Conservation (phyloP, 2,329 filamentous ascomycete species). For the Juglanconis juglandina region DNA sequence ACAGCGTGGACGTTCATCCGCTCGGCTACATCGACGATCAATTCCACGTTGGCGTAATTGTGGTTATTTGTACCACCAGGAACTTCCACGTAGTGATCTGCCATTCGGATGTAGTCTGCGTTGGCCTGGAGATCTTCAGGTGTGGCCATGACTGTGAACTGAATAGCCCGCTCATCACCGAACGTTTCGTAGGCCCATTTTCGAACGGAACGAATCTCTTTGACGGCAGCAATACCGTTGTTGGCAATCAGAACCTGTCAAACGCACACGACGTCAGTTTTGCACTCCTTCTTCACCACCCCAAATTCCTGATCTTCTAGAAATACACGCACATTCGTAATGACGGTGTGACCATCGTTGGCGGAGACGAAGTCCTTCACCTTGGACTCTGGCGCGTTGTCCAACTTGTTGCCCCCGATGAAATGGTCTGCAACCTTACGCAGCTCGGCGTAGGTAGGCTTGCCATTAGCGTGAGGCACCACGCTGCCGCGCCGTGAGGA, state of each 20-base stretch:
- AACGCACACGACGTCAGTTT: not conserved
- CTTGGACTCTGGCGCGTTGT: slow-evolving; percentile 74
- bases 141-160: slow-evolving; percentile 99
- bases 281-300: not conserved
- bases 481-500: slow-evolving; percentile 39
- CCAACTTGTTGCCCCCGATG: slow-evolving; percentile 88
- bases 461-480: slow-evolving; percentile 54
- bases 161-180: slow-evolving; percentile 94
- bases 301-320: not conserved
- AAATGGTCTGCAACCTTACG: slow-evolving; percentile 87
- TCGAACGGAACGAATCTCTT: slow-evolving; percentile 97
- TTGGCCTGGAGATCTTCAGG: slow-evolving; percentile 97
- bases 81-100: slow-evolving; percentile 98
- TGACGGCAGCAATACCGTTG: slow-evolving; percentile 99
- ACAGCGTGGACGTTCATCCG: slow-evolving; percentile 98
- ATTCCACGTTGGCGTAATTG: slow-evolving; percentile 99
- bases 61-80: slow-evolving; percentile 99
- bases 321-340: slow-evolving; percentile 75
- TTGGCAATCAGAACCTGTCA: slow-evolving; percentile 92
- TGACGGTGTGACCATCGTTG: slow-evolving; percentile 93
- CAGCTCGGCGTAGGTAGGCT: slow-evolving; percentile 71
- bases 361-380: slow-evolving; percentile 94
- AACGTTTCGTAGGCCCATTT: slow-evolving; percentile 99
- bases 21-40: slow-evolving; percentile 98
- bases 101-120: slow-evolving; percentile 99